Percentiles rank a stretch among this genome's conserved stretches.
Evolutionary conservation across 2,329 filamentous ascomycete genomes (phyloP).

Genomic region (Claviceps citrina): DNA sequence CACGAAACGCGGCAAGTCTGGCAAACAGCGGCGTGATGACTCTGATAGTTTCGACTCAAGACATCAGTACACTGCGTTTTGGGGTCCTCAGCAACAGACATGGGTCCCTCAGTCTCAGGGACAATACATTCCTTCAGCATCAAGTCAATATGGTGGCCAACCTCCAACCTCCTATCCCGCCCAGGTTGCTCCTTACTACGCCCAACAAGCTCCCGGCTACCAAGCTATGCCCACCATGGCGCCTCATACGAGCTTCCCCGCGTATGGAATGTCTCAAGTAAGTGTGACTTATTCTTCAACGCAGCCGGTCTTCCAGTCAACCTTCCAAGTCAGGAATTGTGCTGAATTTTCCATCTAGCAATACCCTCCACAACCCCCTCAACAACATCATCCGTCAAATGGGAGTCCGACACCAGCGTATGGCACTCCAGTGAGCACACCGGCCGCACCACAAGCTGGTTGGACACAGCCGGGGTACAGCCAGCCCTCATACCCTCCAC

Average conservation of each 20-base stretch:
- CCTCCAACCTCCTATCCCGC: conserved; percentile 31
- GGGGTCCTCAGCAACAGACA: conserved; percentile 40
- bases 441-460: conserved; percentile 17
- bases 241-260: conserved; percentile 26
- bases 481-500: conserved; percentile 16
- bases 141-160: conserved; percentile 26
- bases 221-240: conserved; percentile 28
- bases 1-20: conserved; percentile 53
- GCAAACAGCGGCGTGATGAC: conserved; percentile 47
- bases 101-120: conserved; percentile 39
- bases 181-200: conserved; percentile 32
- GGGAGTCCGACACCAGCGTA: conserved; percentile 23
- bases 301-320: neutral
- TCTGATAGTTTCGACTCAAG: conserved; percentile 50
- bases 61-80: conserved; percentile 56
- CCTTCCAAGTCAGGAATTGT: neutral
- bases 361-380: conserved; percentile 14
- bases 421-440: conserved; percentile 18
- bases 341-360: conserved; percentile 12
- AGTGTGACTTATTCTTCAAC: conserved; percentile 12
- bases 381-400: conserved; percentile 17
- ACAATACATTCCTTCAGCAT: conserved; percentile 30
- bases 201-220: conserved; percentile 27
- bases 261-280: conserved; percentile 33
- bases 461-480: conserved; percentile 24